These are phyloP conservation scores for Haplographium delicatum DNA, from an alignment of 495 filamentous ascomycete species.

Conservation along the genomic window DNA sequence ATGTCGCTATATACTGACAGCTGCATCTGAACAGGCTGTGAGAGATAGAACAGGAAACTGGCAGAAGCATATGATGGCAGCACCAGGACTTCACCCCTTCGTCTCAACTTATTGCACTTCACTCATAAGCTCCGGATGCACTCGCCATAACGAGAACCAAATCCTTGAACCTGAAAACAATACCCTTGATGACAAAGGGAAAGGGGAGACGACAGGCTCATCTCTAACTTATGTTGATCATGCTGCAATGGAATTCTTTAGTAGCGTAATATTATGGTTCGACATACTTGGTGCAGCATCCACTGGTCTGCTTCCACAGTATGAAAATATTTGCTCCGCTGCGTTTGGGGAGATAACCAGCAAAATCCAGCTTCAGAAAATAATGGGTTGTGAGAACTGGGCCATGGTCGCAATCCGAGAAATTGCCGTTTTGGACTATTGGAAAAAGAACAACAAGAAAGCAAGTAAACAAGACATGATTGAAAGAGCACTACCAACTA, in stretches of 20 bases:
- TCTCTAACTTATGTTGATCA: background rate
- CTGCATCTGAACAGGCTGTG: too few relatives aligned
- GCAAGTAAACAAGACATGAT: slow-evolving; percentile 26
- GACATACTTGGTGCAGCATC: slow-evolving; percentile 11
- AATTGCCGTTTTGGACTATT: slow-evolving; percentile 21
- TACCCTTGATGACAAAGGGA: background rate
- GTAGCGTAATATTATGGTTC: too few relatives aligned
- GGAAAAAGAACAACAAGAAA: slow-evolving; percentile 28
- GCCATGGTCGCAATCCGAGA: background rate
- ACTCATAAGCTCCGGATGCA: too few relatives aligned
- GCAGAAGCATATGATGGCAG: too few relatives aligned
- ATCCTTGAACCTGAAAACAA: background rate
- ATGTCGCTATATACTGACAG: too few relatives aligned
- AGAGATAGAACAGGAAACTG: too few relatives aligned
- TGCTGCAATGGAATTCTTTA: too few relatives aligned
- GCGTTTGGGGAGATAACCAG: background rate
- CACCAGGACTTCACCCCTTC: too few relatives aligned
- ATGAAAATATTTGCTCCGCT: background rate
- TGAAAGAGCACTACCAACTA: slow-evolving; percentile 23
- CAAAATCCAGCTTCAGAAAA: slow-evolving; percentile 4
- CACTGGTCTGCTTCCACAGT: background rate
- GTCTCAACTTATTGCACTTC: too few relatives aligned
- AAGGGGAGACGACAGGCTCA: background rate
- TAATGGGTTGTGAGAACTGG: slow-evolving; percentile 16
- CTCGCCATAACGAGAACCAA: background rate